Evolutionary conservation across 345 rosid species (phyloP).

Genomic region (Populus ilicifolia): DNA sequence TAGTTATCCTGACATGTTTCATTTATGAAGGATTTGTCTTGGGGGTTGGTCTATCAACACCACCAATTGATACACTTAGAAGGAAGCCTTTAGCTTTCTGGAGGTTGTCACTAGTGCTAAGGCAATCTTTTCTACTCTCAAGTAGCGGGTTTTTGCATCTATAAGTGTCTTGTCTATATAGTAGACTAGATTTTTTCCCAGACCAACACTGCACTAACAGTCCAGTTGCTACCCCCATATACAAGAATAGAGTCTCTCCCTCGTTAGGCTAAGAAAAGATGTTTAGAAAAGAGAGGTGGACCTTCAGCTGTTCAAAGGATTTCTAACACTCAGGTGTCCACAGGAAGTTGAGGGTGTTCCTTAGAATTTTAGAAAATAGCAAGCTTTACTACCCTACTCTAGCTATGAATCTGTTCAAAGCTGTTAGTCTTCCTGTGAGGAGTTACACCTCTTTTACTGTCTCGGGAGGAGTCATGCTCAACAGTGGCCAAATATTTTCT

Average conservation of each 20-base stretch:
- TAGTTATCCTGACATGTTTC: background rate
- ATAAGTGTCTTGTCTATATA: accelerated
- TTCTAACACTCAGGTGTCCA: too few species aligned
- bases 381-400: too few species aligned
- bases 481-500: too few species aligned
- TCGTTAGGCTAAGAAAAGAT: background rate
- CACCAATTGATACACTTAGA: background rate
- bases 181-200: background rate
- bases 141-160: background rate
- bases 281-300: background rate
- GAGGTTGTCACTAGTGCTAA: background rate
- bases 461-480: too few species aligned
- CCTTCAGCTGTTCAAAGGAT: too few species aligned
- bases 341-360: too few species aligned
- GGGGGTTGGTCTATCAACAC: background rate
- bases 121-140: background rate
- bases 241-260: background rate
- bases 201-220: background rate
- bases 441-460: too few species aligned
- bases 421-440: too few species aligned
- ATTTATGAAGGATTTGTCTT: background rate
- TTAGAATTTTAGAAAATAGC: too few species aligned
- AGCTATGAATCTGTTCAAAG: too few species aligned
- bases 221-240: background rate
- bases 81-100: background rate